Evolutionary conservation across 495 filamentous ascomycete genomes (phyloP), one percentile per base, ranked within the genome.

Genomic region (Podospora comata): DNA sequence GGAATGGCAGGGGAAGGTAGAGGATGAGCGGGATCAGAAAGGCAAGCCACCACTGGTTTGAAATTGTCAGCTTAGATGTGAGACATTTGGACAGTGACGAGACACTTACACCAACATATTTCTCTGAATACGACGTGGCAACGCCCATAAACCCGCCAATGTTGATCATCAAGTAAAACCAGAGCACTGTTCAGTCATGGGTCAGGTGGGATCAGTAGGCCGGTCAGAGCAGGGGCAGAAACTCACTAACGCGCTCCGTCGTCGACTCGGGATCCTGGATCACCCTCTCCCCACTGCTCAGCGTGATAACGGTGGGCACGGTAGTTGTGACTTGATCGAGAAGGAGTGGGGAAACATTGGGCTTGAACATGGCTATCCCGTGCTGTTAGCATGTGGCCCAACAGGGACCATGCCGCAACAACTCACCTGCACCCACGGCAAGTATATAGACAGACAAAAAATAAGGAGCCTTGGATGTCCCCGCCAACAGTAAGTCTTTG

Each of bases 21-120:
- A 89, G 80, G 64, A 87, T 77, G 23, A 86, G 82, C 54, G 89
- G 88, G 44, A 95, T 86, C 60, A 93, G 78, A 78, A 89, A 93
- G n/a, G 87, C 80, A 30, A 83, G 73, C 89, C 88, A 94, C 84
- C 90, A 92, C 70, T 74, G 59, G 39, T 48, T 48, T 48, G 39
- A 48, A 9, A 13, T 11, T 48, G 39, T 48, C 13, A 48, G 39
- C 39, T 3, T 13, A 11, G 9, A 16, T 13, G 7, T 2, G 23
- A 23, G 23, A 23, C 23, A 23, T 23, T 23, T 23, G 23, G 23
- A 23, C 23, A 23, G 23, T 23, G 23, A 23, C 23, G 23, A 23
- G 23, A 23, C 26, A 74, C 72, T 68, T 68, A 74, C 72, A 63
- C 87, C 90, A 30, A 89, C 81, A 71, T 82, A 82, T 64, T 82